These are phyloP conservation scores for Meira miltonrushii DNA, from an alignment of 1,284 basidiomycete species.

Conservation along the genomic window DNA sequence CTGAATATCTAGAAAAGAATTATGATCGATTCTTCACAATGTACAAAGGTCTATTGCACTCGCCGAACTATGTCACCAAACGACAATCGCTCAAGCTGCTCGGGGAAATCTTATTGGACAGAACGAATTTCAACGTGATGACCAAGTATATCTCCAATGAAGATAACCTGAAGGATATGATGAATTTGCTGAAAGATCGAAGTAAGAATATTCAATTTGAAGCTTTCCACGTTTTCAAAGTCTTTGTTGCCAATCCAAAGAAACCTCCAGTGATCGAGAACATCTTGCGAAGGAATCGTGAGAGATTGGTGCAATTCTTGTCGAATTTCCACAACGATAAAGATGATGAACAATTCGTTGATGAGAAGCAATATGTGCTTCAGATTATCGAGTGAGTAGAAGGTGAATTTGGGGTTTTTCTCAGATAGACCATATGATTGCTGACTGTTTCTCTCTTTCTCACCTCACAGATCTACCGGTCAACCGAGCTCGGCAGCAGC, in stretches of 20 bases:
- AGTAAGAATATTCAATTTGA: conserved; percentile 99
- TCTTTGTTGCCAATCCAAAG: conserved; percentile 98
- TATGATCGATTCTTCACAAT: conserved; percentile 97
- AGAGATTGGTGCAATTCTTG: conserved; percentile 82
- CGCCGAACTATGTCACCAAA: conserved; percentile 97
- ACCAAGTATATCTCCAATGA: conserved; percentile 82
- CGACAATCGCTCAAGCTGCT: conserved; percentile 96
- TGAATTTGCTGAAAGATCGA: conserved; percentile 94
- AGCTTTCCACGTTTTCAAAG: conserved; percentile 99
- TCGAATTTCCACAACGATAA: conserved; percentile 96
- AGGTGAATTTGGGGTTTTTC: too few species aligned
- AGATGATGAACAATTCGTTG: conserved; percentile 59
- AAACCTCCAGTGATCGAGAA: conserved; percentile 90
- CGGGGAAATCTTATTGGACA: conserved; percentile 93
- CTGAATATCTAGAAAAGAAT: conserved; percentile 88
- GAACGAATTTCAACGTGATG: conserved; percentile 97
- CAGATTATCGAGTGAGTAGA: conserved; percentile 43
- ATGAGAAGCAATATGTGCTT: conserved; percentile 51
- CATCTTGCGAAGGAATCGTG: conserved; percentile 87
- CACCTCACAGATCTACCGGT: conserved; percentile 8
- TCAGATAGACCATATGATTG: neutral
- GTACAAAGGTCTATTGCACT: conserved; percentile 85
- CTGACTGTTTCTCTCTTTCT: neutral
- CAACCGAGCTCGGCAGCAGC: conserved; percentile 13
- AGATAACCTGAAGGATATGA: conserved; percentile 98